Evolutionary conservation across 2,329 filamentous ascomycete genomes (phyloP), one percentile per base, ranked within the genome.

Genomic region (Chrysoporthe austroafricana): DNA sequence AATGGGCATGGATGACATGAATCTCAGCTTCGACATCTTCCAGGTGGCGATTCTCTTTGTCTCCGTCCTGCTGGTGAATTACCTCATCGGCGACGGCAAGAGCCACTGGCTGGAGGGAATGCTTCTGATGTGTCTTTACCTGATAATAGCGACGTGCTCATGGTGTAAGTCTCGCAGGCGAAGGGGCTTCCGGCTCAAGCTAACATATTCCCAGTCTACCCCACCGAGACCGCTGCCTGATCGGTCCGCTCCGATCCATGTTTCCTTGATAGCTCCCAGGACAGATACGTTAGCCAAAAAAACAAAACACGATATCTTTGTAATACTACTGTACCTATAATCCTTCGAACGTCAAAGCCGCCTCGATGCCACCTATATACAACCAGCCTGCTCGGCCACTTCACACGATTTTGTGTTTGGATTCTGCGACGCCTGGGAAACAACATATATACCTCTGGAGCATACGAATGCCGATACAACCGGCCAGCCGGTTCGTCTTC

Each of bases 1-100:
- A 70, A 88, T 94, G 85, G 86, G 81, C 48, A 77, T 86, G 70
- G 88, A 90, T 70, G 84, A 88, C 1, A 95, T 95, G 92, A 92
- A 89, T 26, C 85, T 97, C 5, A 90, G 90, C 77, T 96, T 97
- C 76, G 93, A 96, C 75, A 89, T 89, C 0, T 97, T 97, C 82
- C 93, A 97, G 80, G 90, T 97, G 16, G 91, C 94, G 32, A 90
- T 91, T 52, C 81, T 97, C 52, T 96, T 97, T 73, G 91, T 96
- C 14, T 89, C 92, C 1, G 92, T 93, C 0, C 87, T 97, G 54
- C 84, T 97, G 44, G 91, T 94, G 67, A 97, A 96, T 76, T 97
- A 96, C 76, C 80, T 97, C 56, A 93, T 96, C 61, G 85, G 90
- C 26, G 93, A 96, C 73, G 93, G 93, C 42, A 88, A 93, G 76